Evolutionary conservation across 2,329 filamentous ascomycete species (phyloP).

Genomic region (Alternaria triticina): DNA sequence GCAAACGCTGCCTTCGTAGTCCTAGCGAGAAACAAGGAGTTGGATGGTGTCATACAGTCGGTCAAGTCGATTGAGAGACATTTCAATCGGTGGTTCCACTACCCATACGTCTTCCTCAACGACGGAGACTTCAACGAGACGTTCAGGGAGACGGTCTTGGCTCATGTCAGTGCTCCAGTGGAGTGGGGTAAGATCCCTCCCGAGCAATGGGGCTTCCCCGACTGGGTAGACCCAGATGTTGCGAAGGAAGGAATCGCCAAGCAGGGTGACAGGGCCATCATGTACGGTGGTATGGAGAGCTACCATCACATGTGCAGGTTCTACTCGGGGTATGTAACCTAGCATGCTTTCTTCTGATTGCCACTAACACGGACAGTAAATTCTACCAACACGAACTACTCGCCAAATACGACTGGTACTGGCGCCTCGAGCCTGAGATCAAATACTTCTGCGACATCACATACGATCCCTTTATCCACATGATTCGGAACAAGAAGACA

Average conservation of each 20-base stretch:
- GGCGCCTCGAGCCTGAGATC: conserved; percentile 98
- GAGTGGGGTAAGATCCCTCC: conserved; percentile 94
- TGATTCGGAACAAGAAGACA: conserved; percentile 94
- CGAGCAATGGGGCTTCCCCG: conserved; percentile 94
- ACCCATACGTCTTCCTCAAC: conserved; percentile 98
- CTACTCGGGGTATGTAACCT: conserved; percentile 80
- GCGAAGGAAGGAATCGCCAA: conserved; percentile 95
- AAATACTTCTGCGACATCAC: conserved; percentile 99
- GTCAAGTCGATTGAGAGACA: conserved; percentile 98
- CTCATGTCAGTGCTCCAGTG: conserved; percentile 85
- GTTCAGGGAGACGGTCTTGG: conserved; percentile 85
- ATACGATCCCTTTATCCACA: conserved; percentile 95
- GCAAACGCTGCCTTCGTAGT: conserved; percentile 97
- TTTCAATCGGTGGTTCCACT: conserved; percentile 99
- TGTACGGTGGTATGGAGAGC: conserved; percentile 98
- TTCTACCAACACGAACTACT: conserved; percentile 98
- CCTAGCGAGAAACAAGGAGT: conserved; percentile 91
- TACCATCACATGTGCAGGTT: conserved; percentile 99
- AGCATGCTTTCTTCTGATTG: background rate
- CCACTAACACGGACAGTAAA: conserved; percentile 62
- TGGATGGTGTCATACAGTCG: conserved; percentile 94
- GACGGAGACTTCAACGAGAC: conserved; percentile 95
- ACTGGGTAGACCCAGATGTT: conserved; percentile 93
- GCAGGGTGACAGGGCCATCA: conserved; percentile 95
- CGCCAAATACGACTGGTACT: conserved; percentile 99